Conservation (phyloP, 768 basidiomycete species). For the Boletus barrowsii region DNA sequence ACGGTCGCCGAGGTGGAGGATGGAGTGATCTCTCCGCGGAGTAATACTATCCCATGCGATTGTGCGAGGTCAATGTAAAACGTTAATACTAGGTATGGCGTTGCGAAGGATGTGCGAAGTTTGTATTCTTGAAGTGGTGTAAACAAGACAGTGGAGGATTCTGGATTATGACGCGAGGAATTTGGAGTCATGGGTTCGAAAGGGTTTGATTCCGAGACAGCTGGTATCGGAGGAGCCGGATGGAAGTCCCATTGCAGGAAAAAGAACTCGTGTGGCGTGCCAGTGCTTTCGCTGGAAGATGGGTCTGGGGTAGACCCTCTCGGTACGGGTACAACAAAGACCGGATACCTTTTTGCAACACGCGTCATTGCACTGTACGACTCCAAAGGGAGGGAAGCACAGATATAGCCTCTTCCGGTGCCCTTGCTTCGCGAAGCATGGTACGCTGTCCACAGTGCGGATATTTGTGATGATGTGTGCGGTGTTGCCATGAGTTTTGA, state of each 20-base stretch:
- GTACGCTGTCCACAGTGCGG: conserved; percentile 85
- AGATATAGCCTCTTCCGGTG: conserved; percentile 81
- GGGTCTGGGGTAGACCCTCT: conserved; percentile 36
- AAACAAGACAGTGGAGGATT: conserved; percentile 77
- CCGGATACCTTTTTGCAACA: conserved; percentile 62
- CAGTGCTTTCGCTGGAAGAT: conserved; percentile 32
- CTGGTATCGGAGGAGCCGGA: conserved; percentile 59
- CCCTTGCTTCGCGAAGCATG: conserved; percentile 78
- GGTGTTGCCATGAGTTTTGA: conserved; percentile 61
- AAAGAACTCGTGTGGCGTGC: conserved; percentile 69
- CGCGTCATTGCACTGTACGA: conserved; percentile 69
- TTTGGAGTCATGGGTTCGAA: conserved; percentile 36
- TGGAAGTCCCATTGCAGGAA: conserved; percentile 91
- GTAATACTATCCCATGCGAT: conserved; percentile 77
- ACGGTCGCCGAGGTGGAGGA: conserved; percentile 41
- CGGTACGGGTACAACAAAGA: conserved; percentile 81
- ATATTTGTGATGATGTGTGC: conserved; percentile 71
- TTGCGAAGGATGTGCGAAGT: conserved; percentile 75
- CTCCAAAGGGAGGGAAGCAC: conserved; percentile 72
- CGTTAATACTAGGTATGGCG: conserved; percentile 87
- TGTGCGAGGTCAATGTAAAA: conserved; percentile 86
- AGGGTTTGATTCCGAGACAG: conserved; percentile 40
- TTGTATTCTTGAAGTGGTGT: conserved; percentile 96
- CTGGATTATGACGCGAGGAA: conserved; percentile 39
- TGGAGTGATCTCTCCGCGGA: conserved; percentile 90